phyloP scores from a whole-genome alignment of 495 filamentous ascomycete genomes.

The Trichoderma orchidacearum region DNA sequence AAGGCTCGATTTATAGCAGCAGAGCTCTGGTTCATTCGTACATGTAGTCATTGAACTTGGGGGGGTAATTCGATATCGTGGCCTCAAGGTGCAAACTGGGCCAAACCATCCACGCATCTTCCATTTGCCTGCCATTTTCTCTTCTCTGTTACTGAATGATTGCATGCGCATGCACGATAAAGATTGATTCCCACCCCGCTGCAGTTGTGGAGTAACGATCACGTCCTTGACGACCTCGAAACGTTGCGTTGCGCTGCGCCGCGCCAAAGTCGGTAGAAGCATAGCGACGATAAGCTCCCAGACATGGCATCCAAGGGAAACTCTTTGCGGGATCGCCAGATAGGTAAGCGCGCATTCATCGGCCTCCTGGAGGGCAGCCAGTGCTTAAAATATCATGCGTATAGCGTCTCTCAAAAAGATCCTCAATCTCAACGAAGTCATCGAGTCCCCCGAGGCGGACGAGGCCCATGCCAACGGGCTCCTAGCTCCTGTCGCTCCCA shows the following conservation, averaged over 20 bases:
- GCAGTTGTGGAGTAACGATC: neutral
- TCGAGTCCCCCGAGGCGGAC: conserved; percentile 37
- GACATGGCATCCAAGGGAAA: conserved; percentile 58
- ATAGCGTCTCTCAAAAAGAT: conserved; percentile 90
- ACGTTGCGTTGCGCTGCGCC: neutral
- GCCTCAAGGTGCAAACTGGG: neutral
- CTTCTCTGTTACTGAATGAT: neutral
- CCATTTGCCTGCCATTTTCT: neutral
- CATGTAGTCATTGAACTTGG: neutral
- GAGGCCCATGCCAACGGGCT: conserved; percentile 49
- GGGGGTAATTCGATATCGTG: neutral
- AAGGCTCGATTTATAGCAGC: neutral
- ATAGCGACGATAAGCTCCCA: no score
- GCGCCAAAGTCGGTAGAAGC: no score
- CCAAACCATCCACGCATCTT: neutral
- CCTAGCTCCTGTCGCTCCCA: conserved; percentile 56
- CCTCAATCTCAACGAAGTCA: conserved; percentile 78
- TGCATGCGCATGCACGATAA: neutral
- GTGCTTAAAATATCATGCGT: conserved; percentile 9
- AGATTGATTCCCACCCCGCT: neutral
- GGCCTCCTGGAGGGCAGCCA: neutral
- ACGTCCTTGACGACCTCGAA: neutral
- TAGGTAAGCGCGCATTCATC: conserved; percentile 44
- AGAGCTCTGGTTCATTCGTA: neutral
- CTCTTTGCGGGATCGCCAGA: conserved; percentile 90